Percentiles rank a stretch among this genome's conserved stretches.
These are phyloP conservation scores for Hanseniaspora clermontiae DNA, from an alignment of 805 yeast species.

Conservation along the genomic window DNA sequence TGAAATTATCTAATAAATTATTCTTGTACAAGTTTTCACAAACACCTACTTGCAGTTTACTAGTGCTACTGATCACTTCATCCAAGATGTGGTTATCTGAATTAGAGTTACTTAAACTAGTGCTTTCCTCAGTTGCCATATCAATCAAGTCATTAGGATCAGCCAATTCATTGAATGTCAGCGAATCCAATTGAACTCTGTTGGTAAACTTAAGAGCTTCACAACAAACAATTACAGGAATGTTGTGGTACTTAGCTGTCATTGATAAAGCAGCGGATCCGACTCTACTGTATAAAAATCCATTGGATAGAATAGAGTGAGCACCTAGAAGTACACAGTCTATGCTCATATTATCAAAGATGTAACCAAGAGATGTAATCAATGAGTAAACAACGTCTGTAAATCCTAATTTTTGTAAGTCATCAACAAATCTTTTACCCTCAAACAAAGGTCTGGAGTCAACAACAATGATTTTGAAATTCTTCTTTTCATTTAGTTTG, in stretches of 20 bases:
- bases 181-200: slow-evolving; percentile 91
- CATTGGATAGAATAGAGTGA: slow-evolving; percentile 92
- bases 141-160: slow-evolving; percentile 58
- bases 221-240: slow-evolving; percentile 91
- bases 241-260: slow-evolving; percentile 74
- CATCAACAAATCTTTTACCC: slow-evolving; percentile 65
- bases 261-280: slow-evolving; percentile 91
- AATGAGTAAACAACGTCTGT: slow-evolving; percentile 64
- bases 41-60: slow-evolving; percentile 2
- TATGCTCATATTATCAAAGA: slow-evolving; percentile 55
- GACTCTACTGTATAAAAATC: slow-evolving; percentile 80
- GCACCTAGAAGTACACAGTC: slow-evolving; percentile 91
- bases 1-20: slow-evolving; percentile 52
- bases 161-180: slow-evolving; percentile 81
- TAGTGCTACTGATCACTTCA: not conserved
- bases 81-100: slow-evolving; percentile 8
- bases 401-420: slow-evolving; percentile 43
- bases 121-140: slow-evolving; percentile 37
- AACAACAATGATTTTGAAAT: slow-evolving; percentile 72
- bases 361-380: slow-evolving; percentile 65
- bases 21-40: slow-evolving; percentile 29
- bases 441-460: slow-evolving; percentile 92
- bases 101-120: not conserved
- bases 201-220: slow-evolving; percentile 90
- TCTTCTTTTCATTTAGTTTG: slow-evolving; percentile 44